Evolutionary conservation across 2,329 filamentous ascomycete genomes (phyloP).

Genomic region (Epichloe scottii): DNA sequence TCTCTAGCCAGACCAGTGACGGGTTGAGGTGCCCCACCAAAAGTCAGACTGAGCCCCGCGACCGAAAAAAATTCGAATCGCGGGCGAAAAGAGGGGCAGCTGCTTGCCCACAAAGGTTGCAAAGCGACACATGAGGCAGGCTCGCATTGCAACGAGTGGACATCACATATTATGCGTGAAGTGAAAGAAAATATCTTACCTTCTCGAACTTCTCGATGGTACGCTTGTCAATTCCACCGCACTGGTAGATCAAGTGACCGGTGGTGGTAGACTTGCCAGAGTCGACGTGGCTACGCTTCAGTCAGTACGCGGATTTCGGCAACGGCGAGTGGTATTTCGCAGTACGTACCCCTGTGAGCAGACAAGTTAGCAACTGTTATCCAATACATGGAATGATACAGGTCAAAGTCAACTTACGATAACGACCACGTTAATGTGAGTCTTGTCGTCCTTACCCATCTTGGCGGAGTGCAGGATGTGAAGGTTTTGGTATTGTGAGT

Average conservation of each 20-base stretch:
- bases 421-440: conserved; percentile 95
- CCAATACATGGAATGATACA: neutral
- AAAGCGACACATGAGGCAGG: neutral
- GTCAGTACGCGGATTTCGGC: conserved; percentile 20
- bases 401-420: conserved; percentile 42
- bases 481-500: conserved; percentile 6
- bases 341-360: conserved; percentile 16
- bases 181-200: conserved; percentile 41
- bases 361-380: conserved; percentile 9
- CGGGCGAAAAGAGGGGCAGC: conserved; percentile 2
- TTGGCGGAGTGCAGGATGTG: conserved; percentile 2
- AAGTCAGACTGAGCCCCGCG: conserved; percentile 3
- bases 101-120: neutral
- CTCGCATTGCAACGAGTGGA: neutral
- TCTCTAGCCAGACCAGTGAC: neutral
- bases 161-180: neutral
- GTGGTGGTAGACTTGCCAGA: conserved; percentile 97
- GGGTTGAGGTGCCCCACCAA: conserved; percentile 11
- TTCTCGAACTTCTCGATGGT: conserved; percentile 99
- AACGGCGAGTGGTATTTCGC: conserved; percentile 2
- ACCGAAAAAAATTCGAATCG: conserved; percentile 8
- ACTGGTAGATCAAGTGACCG: conserved; percentile 99
- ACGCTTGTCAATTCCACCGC: conserved; percentile 99
- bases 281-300: conserved; percentile 68
- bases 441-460: conserved; percentile 77